Conservation (phyloP, 768 basidiomycete genomes). For the Phylloporus arenicola region DNA sequence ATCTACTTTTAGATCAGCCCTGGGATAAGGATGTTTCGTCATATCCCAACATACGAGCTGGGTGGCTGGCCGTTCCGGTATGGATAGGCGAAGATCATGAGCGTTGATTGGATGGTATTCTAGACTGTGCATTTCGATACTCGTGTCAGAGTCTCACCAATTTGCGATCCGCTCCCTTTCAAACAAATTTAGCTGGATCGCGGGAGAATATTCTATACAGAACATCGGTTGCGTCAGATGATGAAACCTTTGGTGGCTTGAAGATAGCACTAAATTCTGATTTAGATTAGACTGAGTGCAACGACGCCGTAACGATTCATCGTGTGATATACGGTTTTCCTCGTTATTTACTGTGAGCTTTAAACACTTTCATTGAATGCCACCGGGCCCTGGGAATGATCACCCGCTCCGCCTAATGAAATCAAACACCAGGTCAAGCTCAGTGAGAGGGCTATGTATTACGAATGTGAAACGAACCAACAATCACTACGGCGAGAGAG, state of each 20-base stretch:
- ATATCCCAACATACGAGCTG: neutral
- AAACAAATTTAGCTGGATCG: neutral
- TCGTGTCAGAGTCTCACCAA: neutral
- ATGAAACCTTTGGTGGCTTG: neutral
- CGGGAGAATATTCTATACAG: neutral
- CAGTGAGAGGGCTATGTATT: neutral
- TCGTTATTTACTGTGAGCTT: neutral
- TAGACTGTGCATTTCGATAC: too few species aligned
- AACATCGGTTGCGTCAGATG: neutral
- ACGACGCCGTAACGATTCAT: neutral
- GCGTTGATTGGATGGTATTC: conserved; percentile 14
- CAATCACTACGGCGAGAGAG: neutral
- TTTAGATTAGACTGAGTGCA: neutral
- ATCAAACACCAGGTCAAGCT: neutral
- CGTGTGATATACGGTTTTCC: neutral
- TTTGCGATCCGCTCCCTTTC: conserved; percentile 14
- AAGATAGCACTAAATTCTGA: neutral
- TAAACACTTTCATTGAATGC: too few species aligned
- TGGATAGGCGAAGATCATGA: conserved; percentile 21
- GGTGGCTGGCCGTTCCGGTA: conserved; percentile 5
- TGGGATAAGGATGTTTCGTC: neutral
- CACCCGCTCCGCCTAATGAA: neutral
- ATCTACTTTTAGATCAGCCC: neutral
- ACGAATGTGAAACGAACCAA: neutral
- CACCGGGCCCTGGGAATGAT: neutral